Conservation (phyloP, 768 basidiomycete species). For the Suillus ampliporus region DNA sequence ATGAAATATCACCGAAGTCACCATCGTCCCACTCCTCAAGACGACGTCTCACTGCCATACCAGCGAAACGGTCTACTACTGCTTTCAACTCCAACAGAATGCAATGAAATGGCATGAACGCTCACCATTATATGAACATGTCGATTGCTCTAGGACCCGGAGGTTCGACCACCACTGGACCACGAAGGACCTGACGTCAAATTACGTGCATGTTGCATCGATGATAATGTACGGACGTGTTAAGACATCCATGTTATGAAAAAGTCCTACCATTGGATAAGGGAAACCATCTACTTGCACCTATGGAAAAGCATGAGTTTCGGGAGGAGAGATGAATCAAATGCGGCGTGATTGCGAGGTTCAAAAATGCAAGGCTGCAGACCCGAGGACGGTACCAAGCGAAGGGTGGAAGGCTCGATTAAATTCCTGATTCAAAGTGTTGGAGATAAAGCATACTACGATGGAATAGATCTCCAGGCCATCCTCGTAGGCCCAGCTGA, state of each 20-base stretch:
- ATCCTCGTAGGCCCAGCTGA: constrained; percentile 49
- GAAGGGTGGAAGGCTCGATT: constrained; percentile 23
- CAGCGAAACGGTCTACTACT: background rate
- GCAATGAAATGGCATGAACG: constrained; percentile 2
- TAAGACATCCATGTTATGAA: constrained; percentile 5
- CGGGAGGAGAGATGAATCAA: background rate
- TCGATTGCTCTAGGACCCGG: background rate
- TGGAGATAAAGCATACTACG: constrained; percentile 37
- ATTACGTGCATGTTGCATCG: background rate
- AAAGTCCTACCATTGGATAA: background rate
- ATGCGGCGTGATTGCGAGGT: background rate
- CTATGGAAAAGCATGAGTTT: background rate
- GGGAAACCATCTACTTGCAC: background rate
- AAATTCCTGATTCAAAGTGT: constrained; percentile 37
- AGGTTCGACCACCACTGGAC: background rate
- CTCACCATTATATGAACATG: background rate
- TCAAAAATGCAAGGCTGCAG: background rate
- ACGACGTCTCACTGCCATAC: background rate
- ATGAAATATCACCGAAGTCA: constrained; percentile 21
- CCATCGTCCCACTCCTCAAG: constrained; percentile 34
- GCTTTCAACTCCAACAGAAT: constrained; percentile 3
- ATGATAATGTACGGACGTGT: background rate
- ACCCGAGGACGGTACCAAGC: constrained; percentile 8
- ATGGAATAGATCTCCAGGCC: constrained; percentile 45
- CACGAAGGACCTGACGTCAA: background rate